These are phyloP conservation scores for Cyathus olla DNA, from an alignment of 1,284 basidiomycete species.

Conservation along the genomic window DNA sequence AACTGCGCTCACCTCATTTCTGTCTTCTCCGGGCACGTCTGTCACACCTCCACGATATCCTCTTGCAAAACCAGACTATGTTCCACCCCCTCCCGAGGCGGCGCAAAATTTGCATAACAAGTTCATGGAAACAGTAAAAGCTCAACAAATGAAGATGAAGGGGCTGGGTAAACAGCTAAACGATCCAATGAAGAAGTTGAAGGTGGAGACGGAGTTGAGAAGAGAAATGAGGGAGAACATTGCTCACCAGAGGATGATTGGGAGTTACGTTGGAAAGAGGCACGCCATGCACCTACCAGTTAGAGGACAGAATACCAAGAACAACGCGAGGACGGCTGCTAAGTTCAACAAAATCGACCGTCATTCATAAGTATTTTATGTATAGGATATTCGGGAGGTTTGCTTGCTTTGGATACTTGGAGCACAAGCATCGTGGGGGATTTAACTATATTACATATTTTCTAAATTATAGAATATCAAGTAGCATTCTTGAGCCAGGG, in stretches of 20 bases:
- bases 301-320: slow-evolving; percentile 89
- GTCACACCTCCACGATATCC: slow-evolving; percentile 70
- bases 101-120: slow-evolving; percentile 51
- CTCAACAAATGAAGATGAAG: slow-evolving; percentile 35
- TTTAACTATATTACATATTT: too few species aligned
- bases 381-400: neutral
- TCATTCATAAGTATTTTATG: neutral
- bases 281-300: slow-evolving; percentile 93
- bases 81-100: slow-evolving; percentile 52
- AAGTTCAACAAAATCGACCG: slow-evolving; percentile 77
- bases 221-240: slow-evolving; percentile 89
- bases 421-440: too few species aligned
- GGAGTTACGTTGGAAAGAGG: slow-evolving; percentile 87
- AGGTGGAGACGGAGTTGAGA: slow-evolving; percentile 86
- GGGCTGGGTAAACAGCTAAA: too few species aligned
- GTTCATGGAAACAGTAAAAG: slow-evolving; percentile 42
- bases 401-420: neutral
- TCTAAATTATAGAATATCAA: too few species aligned
- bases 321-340: slow-evolving; percentile 87
- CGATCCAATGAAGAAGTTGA: slow-evolving; percentile 78
- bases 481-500: too few species aligned
- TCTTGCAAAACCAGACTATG: slow-evolving; percentile 66
- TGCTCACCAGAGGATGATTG: slow-evolving; percentile 90
- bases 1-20: slow-evolving; percentile 87
- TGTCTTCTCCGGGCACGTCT: slow-evolving; percentile 85